Conservation (phyloP, 2,329 filamentous ascomycete genomes). For the Hypoxylon sp. region DNA sequence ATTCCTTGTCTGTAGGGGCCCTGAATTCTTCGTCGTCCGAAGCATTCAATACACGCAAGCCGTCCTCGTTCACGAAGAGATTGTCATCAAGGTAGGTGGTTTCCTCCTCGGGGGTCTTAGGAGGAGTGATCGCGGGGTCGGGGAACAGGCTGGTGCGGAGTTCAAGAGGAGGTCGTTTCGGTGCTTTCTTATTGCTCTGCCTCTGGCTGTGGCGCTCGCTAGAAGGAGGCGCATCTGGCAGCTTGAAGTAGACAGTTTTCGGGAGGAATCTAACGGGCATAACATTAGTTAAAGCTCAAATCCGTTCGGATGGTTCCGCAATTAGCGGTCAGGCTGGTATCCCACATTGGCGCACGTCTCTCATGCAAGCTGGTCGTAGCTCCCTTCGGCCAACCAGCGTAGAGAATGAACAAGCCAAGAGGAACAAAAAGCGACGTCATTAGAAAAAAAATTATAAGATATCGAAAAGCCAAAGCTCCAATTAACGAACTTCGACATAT, state of each 20-base stretch:
- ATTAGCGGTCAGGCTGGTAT: conserved; percentile 18
- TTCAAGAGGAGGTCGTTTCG: conserved; percentile 52
- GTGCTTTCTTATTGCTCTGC: conserved; percentile 51
- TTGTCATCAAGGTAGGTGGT: conserved; percentile 59
- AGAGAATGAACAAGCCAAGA: conserved; percentile 6
- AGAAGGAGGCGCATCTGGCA: conserved; percentile 68
- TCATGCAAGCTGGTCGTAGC: conserved; percentile 23
- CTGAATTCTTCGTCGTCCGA: conserved; percentile 64
- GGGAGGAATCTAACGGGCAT: conserved; percentile 82
- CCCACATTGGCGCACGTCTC: conserved; percentile 22
- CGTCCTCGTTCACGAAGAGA: conserved; percentile 71
- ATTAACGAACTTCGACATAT: not conserved
- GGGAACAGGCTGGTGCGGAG: conserved; percentile 69
- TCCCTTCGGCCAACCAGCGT: conserved; percentile 11
- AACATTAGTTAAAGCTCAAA: conserved; percentile 35
- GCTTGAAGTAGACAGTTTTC: conserved; percentile 90
- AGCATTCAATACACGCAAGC: conserved; percentile 68
- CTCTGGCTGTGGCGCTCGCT: conserved; percentile 54
- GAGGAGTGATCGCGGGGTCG: conserved; percentile 66
- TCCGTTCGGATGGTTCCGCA: conserved; percentile 26
- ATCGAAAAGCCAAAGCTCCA: not conserved
- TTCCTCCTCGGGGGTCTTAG: conserved; percentile 68
- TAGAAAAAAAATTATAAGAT: not conserved
- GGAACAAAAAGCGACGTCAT: not conserved
- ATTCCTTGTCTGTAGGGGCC: conserved; percentile 80